Percentiles rank a stretch among this genome's conserved stretches.
phyloP scores from a whole-genome alignment of 148 eudicot species.

The Beta vulgaris region DNA sequence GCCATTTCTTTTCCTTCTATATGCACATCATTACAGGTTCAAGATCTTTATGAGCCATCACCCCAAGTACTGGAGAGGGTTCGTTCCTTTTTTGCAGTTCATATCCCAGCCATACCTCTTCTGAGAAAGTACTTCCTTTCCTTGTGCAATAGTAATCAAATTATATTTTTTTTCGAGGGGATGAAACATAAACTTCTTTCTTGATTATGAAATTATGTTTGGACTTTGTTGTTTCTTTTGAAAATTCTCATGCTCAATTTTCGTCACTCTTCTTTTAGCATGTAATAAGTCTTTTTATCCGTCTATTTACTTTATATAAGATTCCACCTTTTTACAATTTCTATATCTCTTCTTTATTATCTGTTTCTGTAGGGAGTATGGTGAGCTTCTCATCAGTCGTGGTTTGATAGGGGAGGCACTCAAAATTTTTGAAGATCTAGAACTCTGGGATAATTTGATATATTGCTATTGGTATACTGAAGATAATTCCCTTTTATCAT shows the following conservation, averaged over 20 bases:
- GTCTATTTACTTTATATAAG: not conserved
- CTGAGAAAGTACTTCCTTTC: slow-evolving; percentile 58
- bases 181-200: not conserved
- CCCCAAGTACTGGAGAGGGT: slow-evolving; percentile 66
- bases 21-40: slow-evolving; percentile 51
- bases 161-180: too few species aligned
- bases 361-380: slow-evolving; percentile 61
- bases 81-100: slow-evolving; percentile 61
- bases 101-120: slow-evolving; percentile 71
- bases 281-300: not conserved
- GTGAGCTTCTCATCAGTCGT: slow-evolving; percentile 76
- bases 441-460: slow-evolving; percentile 93
- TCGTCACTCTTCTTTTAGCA: not conserved
- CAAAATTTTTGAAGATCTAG: slow-evolving; percentile 80
- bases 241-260: not conserved
- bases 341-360: not conserved
- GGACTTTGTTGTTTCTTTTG: not conserved
- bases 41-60: slow-evolving; percentile 46
- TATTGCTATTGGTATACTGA: slow-evolving; percentile 68
- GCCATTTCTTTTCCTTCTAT: not conserved
- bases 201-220: not conserved
- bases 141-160: too few species aligned
- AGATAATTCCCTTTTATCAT: not conserved
- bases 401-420: slow-evolving; percentile 92
- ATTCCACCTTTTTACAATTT: not conserved